Evolutionary conservation across 768 basidiomycete genomes (phyloP).

Genomic region (Exsudoporus frostii): DNA sequence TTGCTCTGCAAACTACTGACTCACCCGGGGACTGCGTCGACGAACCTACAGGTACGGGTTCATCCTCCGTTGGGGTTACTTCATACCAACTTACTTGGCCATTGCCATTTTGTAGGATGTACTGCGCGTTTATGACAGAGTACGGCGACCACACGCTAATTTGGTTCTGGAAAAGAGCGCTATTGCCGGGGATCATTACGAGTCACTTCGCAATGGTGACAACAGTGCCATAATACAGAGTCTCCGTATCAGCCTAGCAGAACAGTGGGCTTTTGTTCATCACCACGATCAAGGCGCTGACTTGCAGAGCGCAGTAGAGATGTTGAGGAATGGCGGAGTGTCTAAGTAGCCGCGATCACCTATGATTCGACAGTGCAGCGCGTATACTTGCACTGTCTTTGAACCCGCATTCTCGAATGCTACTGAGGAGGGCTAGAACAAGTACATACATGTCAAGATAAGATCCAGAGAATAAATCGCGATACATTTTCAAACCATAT

Average conservation of each 20-base stretch:
- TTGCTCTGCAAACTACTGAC: slow-evolving; percentile 44
- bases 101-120: slow-evolving; percentile 36
- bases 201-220: slow-evolving; percentile 28
- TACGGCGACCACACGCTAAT: slow-evolving; percentile 48
- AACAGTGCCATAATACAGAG: slow-evolving; percentile 27
- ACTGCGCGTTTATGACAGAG: slow-evolving; percentile 42
- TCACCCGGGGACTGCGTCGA: slow-evolving; percentile 37
- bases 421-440: slow-evolving; percentile 3
- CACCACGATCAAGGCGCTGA: slow-evolving; percentile 44
- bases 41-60: slow-evolving; percentile 40
- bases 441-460: slow-evolving; percentile 3
- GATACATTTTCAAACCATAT: slow-evolving; percentile 26
- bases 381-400: not conserved
- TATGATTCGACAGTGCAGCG: not conserved
- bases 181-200: slow-evolving; percentile 41
- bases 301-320: slow-evolving; percentile 30
- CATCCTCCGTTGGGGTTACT: not conserved
- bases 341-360: not conserved
- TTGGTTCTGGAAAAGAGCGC: slow-evolving; percentile 44
- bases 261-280: slow-evolving; percentile 50
- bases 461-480: slow-evolving; percentile 8
- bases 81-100: not conserved
- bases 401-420: not conserved
- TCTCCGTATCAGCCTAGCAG: slow-evolving; percentile 34
- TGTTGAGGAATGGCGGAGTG: slow-evolving; percentile 12